Base-by-base conservation (phyloP, 352 stramenopile genomes). In the Phytophthora agathidicida region DNA sequence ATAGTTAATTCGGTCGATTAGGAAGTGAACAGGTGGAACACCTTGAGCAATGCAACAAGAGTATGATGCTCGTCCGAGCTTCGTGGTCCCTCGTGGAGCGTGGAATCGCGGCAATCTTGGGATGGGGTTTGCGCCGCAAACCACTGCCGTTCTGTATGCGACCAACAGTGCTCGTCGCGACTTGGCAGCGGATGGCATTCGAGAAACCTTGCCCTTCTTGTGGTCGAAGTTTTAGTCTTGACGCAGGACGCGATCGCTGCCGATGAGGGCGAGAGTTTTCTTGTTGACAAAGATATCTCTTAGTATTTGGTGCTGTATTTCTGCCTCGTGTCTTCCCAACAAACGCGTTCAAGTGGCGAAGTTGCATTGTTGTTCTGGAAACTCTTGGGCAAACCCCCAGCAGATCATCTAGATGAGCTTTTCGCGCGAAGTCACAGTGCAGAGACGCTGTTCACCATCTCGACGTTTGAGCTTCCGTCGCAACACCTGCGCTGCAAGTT, bases 151-250 rank as follows among this genome's bases (percentile, higher is more conserved):
- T 5, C 24, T 46, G 49, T 41, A 66, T 66, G 42, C 49, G 37
- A 46, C 35, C 28, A 60, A 28, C 57, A 38, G 51, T 38, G 30
- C 27, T 14, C 20, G 16, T 45, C n/a, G 43, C 9, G 26, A 54
- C 27, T 37, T 52, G 48, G 23, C 47, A 66, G 33, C 49, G 58
- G 49, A 60, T 66, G 57, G 39, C 48, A 55, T 59, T 66, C 27
- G 22, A 66, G 58, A 66, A 58, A 19, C 23, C n/a, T 6, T 13
- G 4, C 14, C 32, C 11, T 45, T 27, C 24, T 46, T 26, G 13
- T 38, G 9, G 24, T 22, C n/a, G 23, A 39, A 3, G 16, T 23
- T 16, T 22, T 9, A 16, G 11, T 39, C 33, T 14, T 39, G 37
- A n/a, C n/a, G n/a, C n/a, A n/a, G n/a, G n/a, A n/a, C n/a, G n/a